Evolutionary conservation across 257 asterid genomes (phyloP).

Genomic region (Anisodus tanguticus): DNA sequence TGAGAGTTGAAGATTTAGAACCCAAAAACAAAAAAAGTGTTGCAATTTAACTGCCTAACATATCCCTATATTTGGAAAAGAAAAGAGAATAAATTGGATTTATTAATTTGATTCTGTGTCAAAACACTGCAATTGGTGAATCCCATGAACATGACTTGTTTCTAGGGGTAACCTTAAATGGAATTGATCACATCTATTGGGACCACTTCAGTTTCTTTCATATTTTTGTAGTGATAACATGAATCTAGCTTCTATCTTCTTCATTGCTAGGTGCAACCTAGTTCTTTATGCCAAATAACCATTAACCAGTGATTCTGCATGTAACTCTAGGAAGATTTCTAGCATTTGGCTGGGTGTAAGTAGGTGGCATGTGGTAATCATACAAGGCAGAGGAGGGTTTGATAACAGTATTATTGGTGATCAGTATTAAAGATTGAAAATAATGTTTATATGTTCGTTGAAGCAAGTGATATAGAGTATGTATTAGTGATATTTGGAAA

Average conservation of each 20-base stretch:
- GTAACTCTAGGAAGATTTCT: not conserved
- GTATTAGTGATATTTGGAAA: not conserved
- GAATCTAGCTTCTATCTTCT: not conserved
- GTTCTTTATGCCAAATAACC: too few relatives aligned
- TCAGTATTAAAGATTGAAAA: not conserved
- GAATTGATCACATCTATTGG: not conserved
- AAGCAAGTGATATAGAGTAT: not conserved
- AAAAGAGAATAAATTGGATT: not conserved
- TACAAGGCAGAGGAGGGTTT: too few relatives aligned
- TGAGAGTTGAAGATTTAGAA: not conserved
- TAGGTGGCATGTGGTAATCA: too few relatives aligned
- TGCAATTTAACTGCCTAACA: not conserved
- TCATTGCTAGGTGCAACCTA: too few relatives aligned
- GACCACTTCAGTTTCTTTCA: not conserved
- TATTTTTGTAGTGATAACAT: not conserved
- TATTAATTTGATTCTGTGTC: not conserved
- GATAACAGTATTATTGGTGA: not conserved
- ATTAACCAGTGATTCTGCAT: too few relatives aligned
- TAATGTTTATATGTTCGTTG: not conserved
- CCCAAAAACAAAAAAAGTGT: too few relatives aligned
- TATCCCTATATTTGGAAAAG: not conserved
- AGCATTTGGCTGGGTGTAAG: not conserved
- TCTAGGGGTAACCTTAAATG: not conserved
- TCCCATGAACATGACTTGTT: not conserved
- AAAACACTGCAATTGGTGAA: not conserved